phyloP scores from a whole-genome alignment of 768 basidiomycete species.

The Podaxis sp. region DNA sequence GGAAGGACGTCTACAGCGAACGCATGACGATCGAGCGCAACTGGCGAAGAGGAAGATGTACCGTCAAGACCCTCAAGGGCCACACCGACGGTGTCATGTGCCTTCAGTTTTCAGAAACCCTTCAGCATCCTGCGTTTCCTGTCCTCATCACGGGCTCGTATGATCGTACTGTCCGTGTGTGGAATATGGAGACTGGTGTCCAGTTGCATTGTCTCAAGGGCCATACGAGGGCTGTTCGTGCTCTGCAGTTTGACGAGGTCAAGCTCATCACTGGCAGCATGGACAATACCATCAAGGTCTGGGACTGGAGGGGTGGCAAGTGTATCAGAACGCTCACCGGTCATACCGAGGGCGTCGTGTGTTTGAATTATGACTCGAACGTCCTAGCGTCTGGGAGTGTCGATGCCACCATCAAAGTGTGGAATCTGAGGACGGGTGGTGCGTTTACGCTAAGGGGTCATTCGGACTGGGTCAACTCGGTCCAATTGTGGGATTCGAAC shows the following conservation, averaged over 20 bases:
- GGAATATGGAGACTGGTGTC: conserved; percentile 93
- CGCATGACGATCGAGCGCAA: conserved; percentile 96
- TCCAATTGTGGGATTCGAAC: conserved; percentile 85
- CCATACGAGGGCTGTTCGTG: conserved; percentile 88
- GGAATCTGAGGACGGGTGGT: conserved; percentile 90
- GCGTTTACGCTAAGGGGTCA: conserved; percentile 94
- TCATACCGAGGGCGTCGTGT: conserved; percentile 90
- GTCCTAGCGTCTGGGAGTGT: conserved; percentile 91
- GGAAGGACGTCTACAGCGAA: conserved; percentile 98
- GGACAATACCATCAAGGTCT: conserved; percentile 94
- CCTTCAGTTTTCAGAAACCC: conserved; percentile 87
- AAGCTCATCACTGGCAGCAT: conserved; percentile 96
- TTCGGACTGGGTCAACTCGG: conserved; percentile 94
- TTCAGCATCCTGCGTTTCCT: conserved; percentile 82
- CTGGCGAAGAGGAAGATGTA: conserved; percentile 92
- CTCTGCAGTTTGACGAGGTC: conserved; percentile 93
- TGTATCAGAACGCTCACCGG: conserved; percentile 88
- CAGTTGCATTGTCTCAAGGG: conserved; percentile 84
- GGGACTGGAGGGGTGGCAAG: conserved; percentile 91
- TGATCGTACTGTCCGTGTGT: conserved; percentile 90
- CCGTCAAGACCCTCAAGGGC: conserved; percentile 81
- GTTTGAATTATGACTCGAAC: conserved; percentile 88
- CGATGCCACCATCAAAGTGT: conserved; percentile 92
- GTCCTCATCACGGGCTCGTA: conserved; percentile 98
- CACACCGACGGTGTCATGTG: conserved; percentile 98